Evolutionary conservation across 768 basidiomycete species (phyloP).

Genomic region (Mycena sanguinolenta): DNA sequence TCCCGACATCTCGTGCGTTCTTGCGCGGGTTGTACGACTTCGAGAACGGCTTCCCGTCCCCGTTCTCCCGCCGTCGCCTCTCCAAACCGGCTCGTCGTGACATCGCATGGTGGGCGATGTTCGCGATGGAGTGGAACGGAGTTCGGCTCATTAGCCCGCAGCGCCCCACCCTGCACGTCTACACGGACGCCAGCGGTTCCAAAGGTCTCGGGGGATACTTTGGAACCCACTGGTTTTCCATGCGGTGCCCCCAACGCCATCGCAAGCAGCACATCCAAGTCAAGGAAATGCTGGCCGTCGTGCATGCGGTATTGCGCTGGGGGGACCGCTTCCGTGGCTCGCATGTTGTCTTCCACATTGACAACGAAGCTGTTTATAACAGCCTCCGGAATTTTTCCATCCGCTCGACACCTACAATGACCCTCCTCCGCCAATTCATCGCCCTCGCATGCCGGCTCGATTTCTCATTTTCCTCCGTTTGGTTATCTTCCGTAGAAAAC

Average conservation of each 20-base stretch:
- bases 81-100: conserved; percentile 23
- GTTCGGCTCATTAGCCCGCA: conserved; percentile 27
- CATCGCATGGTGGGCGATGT: conserved; percentile 40
- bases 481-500: conserved; percentile 41
- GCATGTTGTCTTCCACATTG: conserved; percentile 34
- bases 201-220: not conserved
- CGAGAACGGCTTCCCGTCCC: too few relatives aligned
- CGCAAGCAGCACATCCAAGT: too few relatives aligned
- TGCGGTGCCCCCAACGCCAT: conserved; percentile 25
- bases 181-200: conserved; percentile 36
- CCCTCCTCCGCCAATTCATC: conserved; percentile 28
- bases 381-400: conserved; percentile 4
- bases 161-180: conserved; percentile 32
- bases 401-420: conserved; percentile 11
- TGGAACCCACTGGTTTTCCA: not conserved
- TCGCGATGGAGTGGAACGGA: conserved; percentile 36
- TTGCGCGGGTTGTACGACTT: conserved; percentile 21
- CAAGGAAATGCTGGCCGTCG: not conserved
- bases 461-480: conserved; percentile 43
- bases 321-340: conserved; percentile 12
- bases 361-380: conserved; percentile 27
- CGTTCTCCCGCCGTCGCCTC: too few relatives aligned
- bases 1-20: conserved; percentile 28
- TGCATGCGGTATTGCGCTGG: not conserved
- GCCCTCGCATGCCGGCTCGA: conserved; percentile 36